Percentiles rank a stretch among this genome's conserved stretches.
Conservation (phyloP, 1,284 basidiomycete species). For the Pyrrhoderma lamaoense region DNA sequence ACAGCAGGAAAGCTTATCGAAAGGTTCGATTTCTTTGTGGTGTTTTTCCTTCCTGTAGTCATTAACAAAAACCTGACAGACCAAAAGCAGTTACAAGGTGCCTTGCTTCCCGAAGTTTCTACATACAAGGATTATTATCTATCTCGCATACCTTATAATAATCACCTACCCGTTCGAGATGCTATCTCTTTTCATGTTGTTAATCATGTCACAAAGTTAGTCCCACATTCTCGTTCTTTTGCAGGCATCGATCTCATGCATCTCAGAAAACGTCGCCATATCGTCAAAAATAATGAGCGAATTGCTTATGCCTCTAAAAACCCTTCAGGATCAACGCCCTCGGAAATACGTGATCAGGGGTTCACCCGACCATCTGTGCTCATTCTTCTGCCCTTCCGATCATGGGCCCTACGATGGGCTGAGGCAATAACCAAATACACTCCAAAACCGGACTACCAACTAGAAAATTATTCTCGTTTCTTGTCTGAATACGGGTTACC, state of each 20-base stretch:
- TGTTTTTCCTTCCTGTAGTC: conserved; percentile 4
- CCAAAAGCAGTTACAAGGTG: conserved; percentile 49
- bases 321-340: conserved; percentile 40
- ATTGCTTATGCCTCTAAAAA: conserved; percentile 61
- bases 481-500: conserved; percentile 79
- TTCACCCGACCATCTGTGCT: conserved; percentile 96
- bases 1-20: conserved; percentile 44
- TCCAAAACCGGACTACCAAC: conserved; percentile 58
- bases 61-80: conserved; percentile 32
- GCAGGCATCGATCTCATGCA: conserved; percentile 17
- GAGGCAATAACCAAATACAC: conserved; percentile 62
- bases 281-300: conserved; percentile 94
- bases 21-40: conserved; percentile 33
- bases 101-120: conserved; percentile 57
- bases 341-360: conserved; percentile 83
- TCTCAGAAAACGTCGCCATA: conserved; percentile 77
- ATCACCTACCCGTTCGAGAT: conserved; percentile 50
- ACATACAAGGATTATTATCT: conserved; percentile 71
- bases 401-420: conserved; percentile 78
- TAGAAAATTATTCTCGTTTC: conserved; percentile 86
- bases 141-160: conserved; percentile 51
- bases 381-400: conserved; percentile 88
- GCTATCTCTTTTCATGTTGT: conserved; percentile 69
- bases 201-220: conserved; percentile 80
- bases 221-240: neutral